phyloP scores from a whole-genome alignment of 1,139 yeast genomes.

The Casaregolazyma suthepensis region DNA sequence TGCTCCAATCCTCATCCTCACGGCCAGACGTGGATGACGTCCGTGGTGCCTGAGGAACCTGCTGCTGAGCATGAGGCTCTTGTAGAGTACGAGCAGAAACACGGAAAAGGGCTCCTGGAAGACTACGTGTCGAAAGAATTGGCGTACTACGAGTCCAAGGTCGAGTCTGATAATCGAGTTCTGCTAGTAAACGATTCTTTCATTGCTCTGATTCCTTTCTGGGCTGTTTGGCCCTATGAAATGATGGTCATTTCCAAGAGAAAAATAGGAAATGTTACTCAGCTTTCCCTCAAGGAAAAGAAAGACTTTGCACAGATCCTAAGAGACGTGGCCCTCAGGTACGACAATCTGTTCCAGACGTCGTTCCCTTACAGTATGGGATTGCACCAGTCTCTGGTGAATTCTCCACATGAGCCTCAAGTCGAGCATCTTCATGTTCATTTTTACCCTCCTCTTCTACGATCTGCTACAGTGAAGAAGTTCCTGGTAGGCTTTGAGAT shows the following conservation, averaged over 20 bases:
- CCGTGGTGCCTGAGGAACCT: conserved; percentile 64
- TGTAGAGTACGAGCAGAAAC: conserved; percentile 40
- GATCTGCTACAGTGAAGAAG: conserved; percentile 70
- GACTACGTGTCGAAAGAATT: conserved; percentile 62
- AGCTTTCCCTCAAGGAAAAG: conserved; percentile 46
- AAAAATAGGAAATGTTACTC: conserved; percentile 48
- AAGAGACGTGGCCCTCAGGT: conserved; percentile 53
- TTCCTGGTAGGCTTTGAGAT: conserved; percentile 74
- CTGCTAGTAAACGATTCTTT: conserved; percentile 59
- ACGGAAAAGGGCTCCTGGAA: conserved; percentile 48
- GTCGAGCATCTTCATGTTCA: conserved; percentile 69
- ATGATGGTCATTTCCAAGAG: conserved; percentile 54
- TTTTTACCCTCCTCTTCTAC: conserved; percentile 69
- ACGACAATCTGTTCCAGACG: conserved; percentile 65
- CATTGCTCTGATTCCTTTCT: conserved; percentile 68
- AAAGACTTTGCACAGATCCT: conserved; percentile 53
- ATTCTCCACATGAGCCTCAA: conserved; percentile 23
- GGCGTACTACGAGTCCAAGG: conserved; percentile 35
- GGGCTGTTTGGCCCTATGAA: conserved; percentile 85
- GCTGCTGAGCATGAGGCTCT: conserved; percentile 49
- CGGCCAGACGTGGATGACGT: conserved; percentile 72
- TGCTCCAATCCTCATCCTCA: conserved; percentile 81
- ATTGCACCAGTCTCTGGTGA: conserved; percentile 47
- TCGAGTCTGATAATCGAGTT: conserved; percentile 36
- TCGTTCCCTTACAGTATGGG: conserved; percentile 82